Conservation (phyloP, 208 protist genomes). For the Crithidia thermophila region DNA sequence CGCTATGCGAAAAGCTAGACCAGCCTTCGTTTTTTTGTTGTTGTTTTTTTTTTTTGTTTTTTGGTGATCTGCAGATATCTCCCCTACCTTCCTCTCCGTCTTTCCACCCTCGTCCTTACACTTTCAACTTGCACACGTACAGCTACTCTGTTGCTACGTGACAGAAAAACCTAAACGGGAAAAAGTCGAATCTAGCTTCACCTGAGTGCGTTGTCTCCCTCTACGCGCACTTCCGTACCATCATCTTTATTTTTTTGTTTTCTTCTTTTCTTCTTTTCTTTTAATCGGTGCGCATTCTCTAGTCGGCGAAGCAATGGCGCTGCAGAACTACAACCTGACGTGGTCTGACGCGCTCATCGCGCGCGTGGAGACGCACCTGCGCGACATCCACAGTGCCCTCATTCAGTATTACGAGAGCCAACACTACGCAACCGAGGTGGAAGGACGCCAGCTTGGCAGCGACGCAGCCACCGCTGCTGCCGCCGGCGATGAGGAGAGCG, state of each 20-base stretch:
- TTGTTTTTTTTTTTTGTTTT: background rate
- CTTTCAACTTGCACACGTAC: background rate
- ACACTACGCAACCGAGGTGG: conserved; percentile 47
- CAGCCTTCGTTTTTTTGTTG: background rate
- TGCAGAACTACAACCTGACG: conserved; percentile 71
- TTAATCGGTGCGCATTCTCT: conserved; percentile 19
- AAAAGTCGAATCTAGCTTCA: no score
- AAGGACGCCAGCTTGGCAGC: conserved; percentile 6
- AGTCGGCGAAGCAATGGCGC: conserved; percentile 39
- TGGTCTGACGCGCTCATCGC: conserved; percentile 79
- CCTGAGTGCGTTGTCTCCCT: no score
- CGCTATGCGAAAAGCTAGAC: no score
- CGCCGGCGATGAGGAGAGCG: background rate
- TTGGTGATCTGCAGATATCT: background rate
- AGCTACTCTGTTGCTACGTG: no score
- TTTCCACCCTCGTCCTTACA: background rate
- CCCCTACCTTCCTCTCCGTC: background rate
- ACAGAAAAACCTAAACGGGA: no score
- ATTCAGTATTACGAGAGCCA: conserved; percentile 65
- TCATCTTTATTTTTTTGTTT: background rate
- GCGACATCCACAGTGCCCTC: conserved; percentile 69
- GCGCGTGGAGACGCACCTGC: conserved; percentile 69
- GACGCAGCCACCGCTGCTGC: background rate
- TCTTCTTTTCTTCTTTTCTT: conserved; percentile 6
- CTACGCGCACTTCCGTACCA: no score